Percentiles rank a stretch among this genome's conserved stretches.
These are phyloP conservation scores for Hypoxylon sp. DNA, from an alignment of 2,329 filamentous ascomycete species.

Conservation along the genomic window DNA sequence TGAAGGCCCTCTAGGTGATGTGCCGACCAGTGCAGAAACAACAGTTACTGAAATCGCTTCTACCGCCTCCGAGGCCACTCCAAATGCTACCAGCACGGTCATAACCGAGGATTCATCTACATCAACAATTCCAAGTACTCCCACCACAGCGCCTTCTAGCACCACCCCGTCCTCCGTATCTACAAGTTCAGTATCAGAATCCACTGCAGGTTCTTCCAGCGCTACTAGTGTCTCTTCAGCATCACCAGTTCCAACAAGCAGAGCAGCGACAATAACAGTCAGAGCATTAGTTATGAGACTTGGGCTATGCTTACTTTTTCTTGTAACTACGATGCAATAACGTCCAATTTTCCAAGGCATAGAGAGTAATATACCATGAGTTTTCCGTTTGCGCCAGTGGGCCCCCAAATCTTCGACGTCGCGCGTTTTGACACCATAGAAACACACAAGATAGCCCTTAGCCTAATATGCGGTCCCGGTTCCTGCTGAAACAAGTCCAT, in stretches of 20 bases:
- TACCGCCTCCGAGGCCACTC: not conserved
- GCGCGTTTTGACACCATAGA: not conserved
- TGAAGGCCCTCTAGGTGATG: not conserved
- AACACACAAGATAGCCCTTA: not conserved
- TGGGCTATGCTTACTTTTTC: not conserved
- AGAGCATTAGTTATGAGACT: not conserved
- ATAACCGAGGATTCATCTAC: not conserved
- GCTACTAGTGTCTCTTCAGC: not conserved
- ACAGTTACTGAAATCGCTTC: not conserved
- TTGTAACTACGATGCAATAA: not conserved
- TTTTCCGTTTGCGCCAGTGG: not conserved
- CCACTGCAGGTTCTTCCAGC: not conserved
- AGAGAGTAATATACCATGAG: not conserved
- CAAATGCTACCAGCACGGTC: not conserved
- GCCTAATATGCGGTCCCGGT: not conserved
- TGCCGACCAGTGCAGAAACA: not conserved
- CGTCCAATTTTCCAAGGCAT: not conserved
- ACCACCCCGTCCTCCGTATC: not conserved
- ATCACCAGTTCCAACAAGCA: slow-evolving; percentile 3
- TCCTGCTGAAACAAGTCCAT: not conserved
- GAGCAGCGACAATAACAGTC: not conserved
- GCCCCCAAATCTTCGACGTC: not conserved
- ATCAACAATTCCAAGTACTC: not conserved
- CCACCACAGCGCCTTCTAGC: not conserved
- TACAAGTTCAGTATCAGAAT: not conserved